Evolutionary conservation across 495 filamentous ascomycete genomes (phyloP), one percentile per base, ranked within the genome.

Genomic region (Xylaria curta): DNA sequence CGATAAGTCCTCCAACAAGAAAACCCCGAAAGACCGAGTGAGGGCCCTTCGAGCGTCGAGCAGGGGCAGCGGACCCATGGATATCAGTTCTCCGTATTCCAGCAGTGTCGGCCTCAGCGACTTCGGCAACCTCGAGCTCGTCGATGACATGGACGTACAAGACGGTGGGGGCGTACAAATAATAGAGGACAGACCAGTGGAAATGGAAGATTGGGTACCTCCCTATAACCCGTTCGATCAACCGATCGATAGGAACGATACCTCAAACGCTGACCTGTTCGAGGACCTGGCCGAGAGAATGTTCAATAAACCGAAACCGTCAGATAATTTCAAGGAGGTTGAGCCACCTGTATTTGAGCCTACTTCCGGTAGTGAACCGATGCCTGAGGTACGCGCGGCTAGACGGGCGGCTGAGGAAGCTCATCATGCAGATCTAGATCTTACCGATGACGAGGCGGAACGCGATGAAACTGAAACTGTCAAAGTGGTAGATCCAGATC

Each of bases 31-130:
- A 28, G 1, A 3, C 5, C 24, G 42, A 9, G 15, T 26, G 24
- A 58, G 1, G 7, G 3, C 28, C 13, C 4, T 42, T 0, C 28
- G n/a, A 4, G 12, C 6, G 6, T 7, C 3, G 4, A 21, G 40
- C 21, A 56, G 15, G 33, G 49, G 33, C 9, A 26, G 24, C 13
- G 59, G 26, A 3, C 8, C 0, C 13, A 0, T 44, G 49, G 46
- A 38, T 1, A 26, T 47, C 40, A 53, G 31, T 46, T 70, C 68
- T 19, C 58, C 68, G 1, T 53, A 70, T 13, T 4, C 62, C 56
- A 40, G 44, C 46, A 70, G 54, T 6, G 5, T 62, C 56, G 24
- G 44, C 46, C 62, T 3, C n/a, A 63, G 44, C 58, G 58, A 62
- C 10, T 26, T 53, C 36, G 36, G 10, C 38, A 26, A 68, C 13